A percentile compares a stretch with the other conserved stretches of the same genome.
Conservation (phyloP, 2,329 filamentous ascomycete species). For the Talaromyces sp. region DNA sequence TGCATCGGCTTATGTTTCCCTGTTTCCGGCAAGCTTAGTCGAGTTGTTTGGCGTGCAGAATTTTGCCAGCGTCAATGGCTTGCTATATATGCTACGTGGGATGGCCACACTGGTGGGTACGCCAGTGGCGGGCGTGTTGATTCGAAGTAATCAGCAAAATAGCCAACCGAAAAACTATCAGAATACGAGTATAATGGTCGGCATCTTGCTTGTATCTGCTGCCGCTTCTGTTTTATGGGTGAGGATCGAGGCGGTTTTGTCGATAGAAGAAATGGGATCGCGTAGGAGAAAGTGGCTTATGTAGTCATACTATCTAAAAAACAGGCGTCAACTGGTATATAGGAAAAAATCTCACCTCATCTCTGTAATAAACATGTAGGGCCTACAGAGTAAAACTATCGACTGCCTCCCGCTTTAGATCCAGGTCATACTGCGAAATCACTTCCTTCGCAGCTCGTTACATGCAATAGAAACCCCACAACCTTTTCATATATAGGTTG, state of each 20-base stretch:
- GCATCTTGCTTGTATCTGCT: constrained; percentile 17
- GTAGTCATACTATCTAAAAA: background rate
- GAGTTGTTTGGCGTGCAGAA: constrained; percentile 36
- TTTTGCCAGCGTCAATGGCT: constrained; percentile 33
- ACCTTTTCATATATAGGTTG: too few species aligned
- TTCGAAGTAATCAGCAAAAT: constrained; percentile 14
- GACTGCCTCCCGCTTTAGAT: too few species aligned
- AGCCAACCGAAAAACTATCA: constrained; percentile 15
- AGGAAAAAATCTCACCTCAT: background rate
- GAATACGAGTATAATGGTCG: constrained; percentile 20
- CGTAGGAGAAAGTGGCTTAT: constrained; percentile 4
- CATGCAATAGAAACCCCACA: too few species aligned
- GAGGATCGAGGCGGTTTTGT: constrained; percentile 18
- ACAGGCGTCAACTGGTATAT: background rate
- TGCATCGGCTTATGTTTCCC: constrained; percentile 32
- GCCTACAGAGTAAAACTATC: too few species aligned
- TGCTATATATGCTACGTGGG: constrained; percentile 35
- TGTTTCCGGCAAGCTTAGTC: constrained; percentile 35
- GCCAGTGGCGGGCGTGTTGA: constrained; percentile 25
- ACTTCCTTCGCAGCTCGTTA: too few species aligned
- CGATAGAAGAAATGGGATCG: background rate
- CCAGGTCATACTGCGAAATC: too few species aligned
- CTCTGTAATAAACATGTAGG: background rate
- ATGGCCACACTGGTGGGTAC: constrained; percentile 34
- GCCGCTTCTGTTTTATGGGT: constrained; percentile 21